A percentile compares a stretch with the other conserved stretches of the same genome.
Evolutionary conservation across 805 yeast species (phyloP).

Genomic region (Teunomyces pallodes): DNA sequence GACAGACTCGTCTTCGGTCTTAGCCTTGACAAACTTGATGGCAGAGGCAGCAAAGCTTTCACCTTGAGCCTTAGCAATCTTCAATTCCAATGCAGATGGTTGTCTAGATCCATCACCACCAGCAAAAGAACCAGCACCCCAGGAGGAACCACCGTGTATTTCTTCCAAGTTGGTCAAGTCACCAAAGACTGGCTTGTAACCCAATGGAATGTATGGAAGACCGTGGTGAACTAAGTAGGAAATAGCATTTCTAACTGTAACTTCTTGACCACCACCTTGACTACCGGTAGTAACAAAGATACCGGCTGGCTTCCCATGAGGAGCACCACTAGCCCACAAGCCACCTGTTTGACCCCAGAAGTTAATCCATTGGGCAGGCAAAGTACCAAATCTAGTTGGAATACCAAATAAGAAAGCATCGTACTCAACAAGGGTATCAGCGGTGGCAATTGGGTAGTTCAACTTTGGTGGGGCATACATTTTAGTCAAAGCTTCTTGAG

Average conservation of each 20-base stretch:
- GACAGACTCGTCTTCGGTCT: not conserved
- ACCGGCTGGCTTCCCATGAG: conserved; percentile 73
- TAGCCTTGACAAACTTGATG: conserved; percentile 21
- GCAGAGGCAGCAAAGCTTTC: conserved; percentile 52
- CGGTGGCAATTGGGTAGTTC: conserved; percentile 55
- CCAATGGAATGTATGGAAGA: conserved; percentile 72
- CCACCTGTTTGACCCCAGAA: conserved; percentile 80
- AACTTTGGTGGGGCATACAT: conserved; percentile 64
- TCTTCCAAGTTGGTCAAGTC: conserved; percentile 57
- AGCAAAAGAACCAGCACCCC: conserved; percentile 85
- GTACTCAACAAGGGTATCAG: conserved; percentile 54
- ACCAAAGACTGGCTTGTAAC: conserved; percentile 59
- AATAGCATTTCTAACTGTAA: conserved; percentile 57
- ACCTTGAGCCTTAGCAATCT: conserved; percentile 69
- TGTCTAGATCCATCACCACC: conserved; percentile 73
- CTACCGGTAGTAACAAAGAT: conserved; percentile 69
- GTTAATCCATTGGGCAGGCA: conserved; percentile 72
- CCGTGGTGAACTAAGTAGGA: conserved; percentile 74
- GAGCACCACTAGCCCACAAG: conserved; percentile 68
- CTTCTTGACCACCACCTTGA: conserved; percentile 79
- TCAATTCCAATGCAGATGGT: conserved; percentile 61
- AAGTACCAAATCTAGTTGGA: conserved; percentile 76
- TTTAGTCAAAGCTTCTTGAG: conserved; percentile 55
- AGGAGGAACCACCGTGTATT: conserved; percentile 78
- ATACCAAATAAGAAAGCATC: conserved; percentile 77